Evolutionary conservation across 2,329 filamentous ascomycete species (phyloP).

Genomic region (Hortaea werneckii): DNA sequence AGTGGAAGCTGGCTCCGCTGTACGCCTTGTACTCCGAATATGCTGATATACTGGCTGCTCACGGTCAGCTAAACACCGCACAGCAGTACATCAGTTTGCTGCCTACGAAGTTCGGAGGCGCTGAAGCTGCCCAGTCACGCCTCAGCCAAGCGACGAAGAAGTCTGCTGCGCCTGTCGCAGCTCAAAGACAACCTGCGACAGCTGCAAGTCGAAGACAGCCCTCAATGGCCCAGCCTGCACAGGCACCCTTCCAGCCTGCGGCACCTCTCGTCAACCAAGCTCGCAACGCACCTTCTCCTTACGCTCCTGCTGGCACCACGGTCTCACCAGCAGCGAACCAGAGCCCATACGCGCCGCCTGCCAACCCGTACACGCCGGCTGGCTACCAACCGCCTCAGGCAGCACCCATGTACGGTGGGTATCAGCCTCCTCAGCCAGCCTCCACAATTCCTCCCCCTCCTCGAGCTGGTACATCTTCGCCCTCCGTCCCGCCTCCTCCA

Average conservation of each 20-base stretch:
- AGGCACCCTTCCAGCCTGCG: slow-evolving; percentile 14
- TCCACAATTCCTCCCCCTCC: slow-evolving; percentile 48
- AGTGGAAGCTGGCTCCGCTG: slow-evolving; percentile 79
- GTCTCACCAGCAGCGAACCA: slow-evolving; percentile 15
- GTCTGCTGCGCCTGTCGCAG: slow-evolving; percentile 30
- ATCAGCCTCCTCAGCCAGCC: slow-evolving; percentile 35
- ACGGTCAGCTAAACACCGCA: slow-evolving; percentile 76
- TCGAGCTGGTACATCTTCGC: slow-evolving; percentile 57
- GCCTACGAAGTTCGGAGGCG: slow-evolving; percentile 71
- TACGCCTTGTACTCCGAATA: slow-evolving; percentile 97
- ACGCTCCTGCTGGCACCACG: slow-evolving; percentile 27
- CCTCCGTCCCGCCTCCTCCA: slow-evolving; percentile 54
- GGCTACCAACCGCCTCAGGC: slow-evolving; percentile 38
- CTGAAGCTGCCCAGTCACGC: slow-evolving; percentile 75
- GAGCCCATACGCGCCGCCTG: slow-evolving; percentile 43
- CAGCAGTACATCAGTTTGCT: slow-evolving; percentile 87
- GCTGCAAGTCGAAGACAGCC: slow-evolving; percentile 20
- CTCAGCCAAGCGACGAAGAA: slow-evolving; percentile 70
- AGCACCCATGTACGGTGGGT: slow-evolving; percentile 29
- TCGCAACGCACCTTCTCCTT: slow-evolving; percentile 25
- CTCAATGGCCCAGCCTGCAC: slow-evolving; percentile 9
- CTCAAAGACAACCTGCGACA: slow-evolving; percentile 31
- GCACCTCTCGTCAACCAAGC: slow-evolving; percentile 33
- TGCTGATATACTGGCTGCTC: slow-evolving; percentile 83
- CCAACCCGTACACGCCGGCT: slow-evolving; percentile 22